A percentile compares a stretch with the other conserved stretches of the same genome.
phyloP scores from a whole-genome alignment of 1,284 basidiomycete genomes.

The Sanghuangporus weigelae region DNA sequence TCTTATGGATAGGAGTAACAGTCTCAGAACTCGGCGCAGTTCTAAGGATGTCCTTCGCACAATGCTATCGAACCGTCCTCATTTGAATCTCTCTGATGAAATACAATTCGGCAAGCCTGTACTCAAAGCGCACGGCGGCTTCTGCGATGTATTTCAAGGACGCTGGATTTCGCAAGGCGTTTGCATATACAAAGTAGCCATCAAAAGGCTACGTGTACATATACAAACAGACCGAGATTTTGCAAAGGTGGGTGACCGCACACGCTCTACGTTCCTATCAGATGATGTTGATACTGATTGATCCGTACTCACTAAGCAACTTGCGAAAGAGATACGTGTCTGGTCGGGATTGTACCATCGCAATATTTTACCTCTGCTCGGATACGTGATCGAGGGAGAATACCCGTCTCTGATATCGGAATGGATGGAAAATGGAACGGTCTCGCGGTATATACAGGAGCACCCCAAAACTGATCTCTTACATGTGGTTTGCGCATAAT shows the following conservation, averaged over 20 bases:
- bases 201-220: slow-evolving; percentile 8
- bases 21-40: neutral
- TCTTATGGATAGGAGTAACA: neutral
- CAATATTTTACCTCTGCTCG: slow-evolving; percentile 15
- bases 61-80: slow-evolving; percentile 1
- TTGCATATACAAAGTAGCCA: slow-evolving; percentile 1
- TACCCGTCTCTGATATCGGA: slow-evolving; percentile 14
- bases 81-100: slow-evolving; percentile 6
- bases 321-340: slow-evolving; percentile 13
- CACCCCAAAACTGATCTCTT: slow-evolving; percentile 6
- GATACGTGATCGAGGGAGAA: slow-evolving; percentile 10
- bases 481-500: neutral
- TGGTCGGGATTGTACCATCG: slow-evolving; percentile 11
- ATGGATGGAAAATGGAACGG: slow-evolving; percentile 18
- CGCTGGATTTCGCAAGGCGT: neutral
- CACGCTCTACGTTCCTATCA: neutral
- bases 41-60: neutral
- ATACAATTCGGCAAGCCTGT: neutral
- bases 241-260: neutral
- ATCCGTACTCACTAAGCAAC: neutral
- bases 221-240: slow-evolving; percentile 5
- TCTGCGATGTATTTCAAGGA: slow-evolving; percentile 16
- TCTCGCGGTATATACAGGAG: neutral
- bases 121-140: slow-evolving; percentile 12
- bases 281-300: neutral